These are phyloP conservation scores for Urochloa ruziziensis DNA, from an alignment of 176 grass and related monocot species.

Conservation along the genomic window DNA sequence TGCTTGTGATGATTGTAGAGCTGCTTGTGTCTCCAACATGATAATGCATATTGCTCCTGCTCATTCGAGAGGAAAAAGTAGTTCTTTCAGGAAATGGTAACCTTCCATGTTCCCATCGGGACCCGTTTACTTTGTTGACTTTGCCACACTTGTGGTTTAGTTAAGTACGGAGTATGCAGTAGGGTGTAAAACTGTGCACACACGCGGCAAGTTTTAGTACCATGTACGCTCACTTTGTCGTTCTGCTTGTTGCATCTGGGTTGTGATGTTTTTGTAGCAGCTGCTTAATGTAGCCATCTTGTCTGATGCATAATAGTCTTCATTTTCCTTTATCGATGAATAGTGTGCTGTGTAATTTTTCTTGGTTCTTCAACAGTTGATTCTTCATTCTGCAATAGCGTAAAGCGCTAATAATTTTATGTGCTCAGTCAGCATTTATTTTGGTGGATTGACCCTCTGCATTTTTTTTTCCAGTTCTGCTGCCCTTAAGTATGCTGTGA, in stretches of 20 bases:
- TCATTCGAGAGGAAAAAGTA: too few relatives aligned
- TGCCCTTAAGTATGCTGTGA: neutral
- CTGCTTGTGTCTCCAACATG: too few relatives aligned
- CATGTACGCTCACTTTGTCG: neutral
- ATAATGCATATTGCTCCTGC: too few relatives aligned
- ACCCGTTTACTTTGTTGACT: neutral
- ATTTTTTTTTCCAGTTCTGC: neutral
- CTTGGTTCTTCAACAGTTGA: neutral
- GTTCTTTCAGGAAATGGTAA: slow-evolving; percentile 6
- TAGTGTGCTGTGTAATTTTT: neutral
- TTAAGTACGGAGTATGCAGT: neutral
- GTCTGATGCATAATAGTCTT: neutral
- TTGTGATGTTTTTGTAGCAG: neutral
- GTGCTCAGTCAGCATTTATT: neutral
- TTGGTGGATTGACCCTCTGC: neutral
- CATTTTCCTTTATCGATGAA: neutral
- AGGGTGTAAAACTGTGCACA: neutral
- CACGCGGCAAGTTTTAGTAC: neutral
- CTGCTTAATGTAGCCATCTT: neutral
- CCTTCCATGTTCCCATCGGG: neutral
- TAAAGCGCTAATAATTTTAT: neutral
- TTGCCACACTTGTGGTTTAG: neutral
- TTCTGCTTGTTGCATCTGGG: neutral
- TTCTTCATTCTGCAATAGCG: neutral
- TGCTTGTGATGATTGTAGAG: too few relatives aligned